These are phyloP conservation scores for Candida peoriensis DNA, from an alignment of 805 yeast genomes.

Conservation along the genomic window DNA sequence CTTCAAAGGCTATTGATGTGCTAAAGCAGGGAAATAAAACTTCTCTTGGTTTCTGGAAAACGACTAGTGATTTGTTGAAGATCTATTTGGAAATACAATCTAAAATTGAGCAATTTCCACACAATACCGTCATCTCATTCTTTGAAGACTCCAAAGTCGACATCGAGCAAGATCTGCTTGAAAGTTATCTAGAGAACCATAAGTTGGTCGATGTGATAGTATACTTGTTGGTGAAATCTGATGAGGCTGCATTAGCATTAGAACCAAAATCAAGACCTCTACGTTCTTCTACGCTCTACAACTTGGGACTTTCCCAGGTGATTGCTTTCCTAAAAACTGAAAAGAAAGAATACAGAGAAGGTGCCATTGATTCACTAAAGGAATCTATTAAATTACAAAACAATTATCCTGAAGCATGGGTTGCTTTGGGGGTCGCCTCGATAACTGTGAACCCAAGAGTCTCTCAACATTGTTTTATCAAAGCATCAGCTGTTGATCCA, in stretches of 20 bases:
- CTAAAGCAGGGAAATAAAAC: constrained; percentile 32
- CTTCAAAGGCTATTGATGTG: constrained; percentile 41
- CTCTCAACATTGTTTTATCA: constrained; percentile 90
- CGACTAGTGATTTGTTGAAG: constrained; percentile 51
- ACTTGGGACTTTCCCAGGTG: constrained; percentile 64
- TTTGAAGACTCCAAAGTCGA: constrained; percentile 21
- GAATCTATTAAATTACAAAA: constrained; percentile 69
- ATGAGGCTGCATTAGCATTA: constrained; percentile 41
- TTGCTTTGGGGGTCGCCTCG: constrained; percentile 73
- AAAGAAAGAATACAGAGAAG: constrained; percentile 33
- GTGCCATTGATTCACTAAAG: constrained; percentile 55
- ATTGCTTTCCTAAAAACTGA: constrained; percentile 36
- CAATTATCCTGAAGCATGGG: constrained; percentile 72
- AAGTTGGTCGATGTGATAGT: constrained; percentile 32
- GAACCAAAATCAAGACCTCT: constrained; percentile 40
- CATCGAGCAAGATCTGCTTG: constrained; percentile 25
- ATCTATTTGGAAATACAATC: constrained; percentile 53
- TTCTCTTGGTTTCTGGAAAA: constrained; percentile 62
- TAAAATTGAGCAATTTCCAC: constrained; percentile 45
- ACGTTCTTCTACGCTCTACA: constrained; percentile 54
- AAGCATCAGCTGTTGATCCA: constrained; percentile 67
- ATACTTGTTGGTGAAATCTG: constrained; percentile 38
- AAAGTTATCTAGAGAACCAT: constrained; percentile 19
- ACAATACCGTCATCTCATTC: constrained; percentile 26
- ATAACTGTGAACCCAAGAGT: constrained; percentile 59